Conservation (phyloP, 1,284 basidiomycete species). For the Anthracocystis panici-leucophaei region DNA sequence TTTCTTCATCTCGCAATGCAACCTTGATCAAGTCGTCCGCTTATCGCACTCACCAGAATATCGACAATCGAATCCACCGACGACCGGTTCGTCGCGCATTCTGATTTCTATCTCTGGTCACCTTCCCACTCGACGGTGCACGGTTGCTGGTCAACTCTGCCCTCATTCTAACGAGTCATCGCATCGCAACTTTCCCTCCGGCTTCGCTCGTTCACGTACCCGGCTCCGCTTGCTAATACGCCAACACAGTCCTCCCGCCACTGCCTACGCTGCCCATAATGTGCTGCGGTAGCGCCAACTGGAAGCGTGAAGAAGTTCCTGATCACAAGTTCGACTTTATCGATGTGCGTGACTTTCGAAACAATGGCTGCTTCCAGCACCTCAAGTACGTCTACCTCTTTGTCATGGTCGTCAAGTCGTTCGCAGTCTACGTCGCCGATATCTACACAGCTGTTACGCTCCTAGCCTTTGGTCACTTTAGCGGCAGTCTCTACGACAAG, state of each 20-base stretch:
- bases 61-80: constrained; percentile 6
- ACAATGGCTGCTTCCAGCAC: constrained; percentile 86
- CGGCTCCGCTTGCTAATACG: constrained; percentile 13
- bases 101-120: not conserved
- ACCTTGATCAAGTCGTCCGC: constrained; percentile 4
- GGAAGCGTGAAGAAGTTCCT: constrained; percentile 96
- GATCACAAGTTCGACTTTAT: constrained; percentile 99
- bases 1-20: constrained; percentile 11
- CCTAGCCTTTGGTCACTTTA: constrained; percentile 91
- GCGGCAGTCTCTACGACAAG: constrained; percentile 80
- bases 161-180: constrained; percentile 24
- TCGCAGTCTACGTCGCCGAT: constrained; percentile 95
- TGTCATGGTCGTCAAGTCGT: constrained; percentile 89
- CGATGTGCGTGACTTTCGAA: constrained; percentile 89
- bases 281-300: constrained; percentile 70
- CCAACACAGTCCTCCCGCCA: constrained; percentile 3
- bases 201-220: constrained; percentile 19
- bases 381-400: constrained; percentile 92
- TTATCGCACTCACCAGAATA: not conserved
- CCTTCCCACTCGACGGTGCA: not conserved
- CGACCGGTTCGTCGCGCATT: constrained; percentile 21
- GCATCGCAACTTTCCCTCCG: constrained; percentile 13
- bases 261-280: constrained; percentile 21
- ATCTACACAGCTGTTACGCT: constrained; percentile 97
- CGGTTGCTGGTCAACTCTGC: constrained; percentile 26